phyloP scores from a whole-genome alignment of 139 green algal genomes.

The Chlorella sp. region DNA sequence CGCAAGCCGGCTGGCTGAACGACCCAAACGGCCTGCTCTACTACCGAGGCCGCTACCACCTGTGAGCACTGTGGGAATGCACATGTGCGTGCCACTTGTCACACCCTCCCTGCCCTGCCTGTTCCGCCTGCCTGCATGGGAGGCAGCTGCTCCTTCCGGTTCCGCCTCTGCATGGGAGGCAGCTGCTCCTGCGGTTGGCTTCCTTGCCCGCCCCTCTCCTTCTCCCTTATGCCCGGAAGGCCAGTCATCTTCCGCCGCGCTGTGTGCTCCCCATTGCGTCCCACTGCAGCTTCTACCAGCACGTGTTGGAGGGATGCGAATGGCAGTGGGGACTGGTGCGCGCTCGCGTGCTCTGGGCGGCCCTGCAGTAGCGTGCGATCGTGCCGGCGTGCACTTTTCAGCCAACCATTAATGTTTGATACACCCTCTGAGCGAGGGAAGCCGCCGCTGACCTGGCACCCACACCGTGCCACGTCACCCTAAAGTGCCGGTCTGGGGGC shows the following conservation, averaged over 20 bases:
- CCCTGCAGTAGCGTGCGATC: no score
- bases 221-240: no score
- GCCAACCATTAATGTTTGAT: no score
- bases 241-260: no score
- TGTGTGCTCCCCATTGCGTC: not conserved
- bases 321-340: constrained; percentile 83
- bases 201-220: no score
- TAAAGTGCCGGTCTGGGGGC: constrained; percentile 72
- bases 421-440: no score
- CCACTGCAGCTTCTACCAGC: constrained; percentile 82
- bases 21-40: constrained; percentile 73
- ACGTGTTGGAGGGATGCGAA: constrained; percentile 69
- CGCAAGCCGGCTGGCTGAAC: constrained; percentile 68
- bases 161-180: not conserved
- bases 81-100: not conserved
- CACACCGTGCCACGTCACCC: not conserved
- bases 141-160: not conserved
- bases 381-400: no score
- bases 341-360: not conserved
- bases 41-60: constrained; percentile 65
- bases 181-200: not conserved
- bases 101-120: not conserved
- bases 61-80: constrained; percentile 34
- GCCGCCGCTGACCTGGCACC: no score
- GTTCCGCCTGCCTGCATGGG: not conserved